Evolutionary conservation across 2,329 filamentous ascomycete genomes (phyloP), one percentile per base, ranked within the genome.

Genomic region (Thielaviopsis populi): DNA sequence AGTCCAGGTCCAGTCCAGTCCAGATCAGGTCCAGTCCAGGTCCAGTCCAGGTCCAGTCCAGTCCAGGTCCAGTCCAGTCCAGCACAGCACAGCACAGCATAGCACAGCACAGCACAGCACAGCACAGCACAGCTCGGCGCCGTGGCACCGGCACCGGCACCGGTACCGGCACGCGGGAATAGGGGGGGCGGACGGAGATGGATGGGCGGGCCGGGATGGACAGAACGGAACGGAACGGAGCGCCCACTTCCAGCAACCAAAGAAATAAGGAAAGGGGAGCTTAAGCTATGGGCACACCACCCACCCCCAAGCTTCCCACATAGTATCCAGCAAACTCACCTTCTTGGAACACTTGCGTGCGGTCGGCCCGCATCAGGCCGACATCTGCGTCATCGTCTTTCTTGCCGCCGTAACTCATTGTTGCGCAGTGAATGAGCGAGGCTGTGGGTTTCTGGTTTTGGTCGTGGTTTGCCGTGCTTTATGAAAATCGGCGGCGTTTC

Each of bases 261-360:
- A 13, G 4, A n/a, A n/a, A 22, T 22, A 27, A 15, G 8, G n/a
- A 30, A 27, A 54, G 50, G 50, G 50, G 50, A 65, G 67, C 61
- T 60, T 27, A 43, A 60, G 58, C 58, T 60, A 60, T 60, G 58
- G 58, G 58, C 37, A 60, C 30, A n/a, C n/a, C n/a, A 22, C 33
- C 17, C 22, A 8, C 17, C 24, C 37, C n/a, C 37, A 59, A 37
- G 33, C 56, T 41, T 41, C 19, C 48, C n/a, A n/a, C n/a, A n/a
- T n/a, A 53, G 30, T 33, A 54, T 30, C 22, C 13, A 43, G 41
- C 41, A 59, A 62, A 70, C 79, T 73, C 77, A 96, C 94, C 94
- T 87, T 99, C 94, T 80, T 97, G 94, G 76, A 97, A 97, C 69
- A 99, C 94, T 71, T 92, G 91, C 65, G 92, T 96, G 72, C 95